Percentiles rank a stretch among this genome's conserved stretches.
These are phyloP conservation scores for Pezicula rhizophila DNA, from an alignment of 2,329 filamentous ascomycete species.

Conservation along the genomic window DNA sequence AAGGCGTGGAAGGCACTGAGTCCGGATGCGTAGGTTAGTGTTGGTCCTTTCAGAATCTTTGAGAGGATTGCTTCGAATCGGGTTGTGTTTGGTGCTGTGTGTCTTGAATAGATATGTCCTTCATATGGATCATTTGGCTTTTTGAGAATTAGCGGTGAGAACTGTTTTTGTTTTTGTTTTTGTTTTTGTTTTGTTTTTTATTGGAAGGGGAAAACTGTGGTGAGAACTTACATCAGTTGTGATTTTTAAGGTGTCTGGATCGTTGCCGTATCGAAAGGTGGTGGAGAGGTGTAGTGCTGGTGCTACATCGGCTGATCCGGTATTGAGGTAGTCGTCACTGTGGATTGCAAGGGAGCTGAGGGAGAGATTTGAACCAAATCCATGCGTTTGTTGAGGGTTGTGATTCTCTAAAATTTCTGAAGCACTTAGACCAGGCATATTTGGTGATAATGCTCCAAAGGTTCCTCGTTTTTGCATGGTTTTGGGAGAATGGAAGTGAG, in stretches of 20 bases:
- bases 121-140: slow-evolving; percentile 48
- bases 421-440: slow-evolving; percentile 13
- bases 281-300: slow-evolving; percentile 88
- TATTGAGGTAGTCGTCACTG: slow-evolving; percentile 72
- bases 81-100: slow-evolving; percentile 70
- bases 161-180: slow-evolving; percentile 9
- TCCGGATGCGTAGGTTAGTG: slow-evolving; percentile 76
- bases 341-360: slow-evolving; percentile 72
- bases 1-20: slow-evolving; percentile 84
- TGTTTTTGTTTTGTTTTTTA: slow-evolving; percentile 1
- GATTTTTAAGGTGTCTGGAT: slow-evolving; percentile 60
- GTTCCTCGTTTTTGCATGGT: too few relatives aligned
- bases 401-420: slow-evolving; percentile 12
- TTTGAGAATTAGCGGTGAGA: slow-evolving; percentile 8
- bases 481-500: too few relatives aligned
- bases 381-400: slow-evolving; percentile 1
- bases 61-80: slow-evolving; percentile 81
- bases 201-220: too few relatives aligned
- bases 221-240: slow-evolving; percentile 47
- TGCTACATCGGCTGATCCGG: slow-evolving; percentile 66
- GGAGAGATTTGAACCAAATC: slow-evolving; percentile 32
- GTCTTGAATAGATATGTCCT: slow-evolving; percentile 78
- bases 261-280: slow-evolving; percentile 73
- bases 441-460: neutral
- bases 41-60: slow-evolving; percentile 62